Evolutionary conservation across 192 early-diverging fungal species (phyloP).

Genomic region (Coemansia sp.): DNA sequence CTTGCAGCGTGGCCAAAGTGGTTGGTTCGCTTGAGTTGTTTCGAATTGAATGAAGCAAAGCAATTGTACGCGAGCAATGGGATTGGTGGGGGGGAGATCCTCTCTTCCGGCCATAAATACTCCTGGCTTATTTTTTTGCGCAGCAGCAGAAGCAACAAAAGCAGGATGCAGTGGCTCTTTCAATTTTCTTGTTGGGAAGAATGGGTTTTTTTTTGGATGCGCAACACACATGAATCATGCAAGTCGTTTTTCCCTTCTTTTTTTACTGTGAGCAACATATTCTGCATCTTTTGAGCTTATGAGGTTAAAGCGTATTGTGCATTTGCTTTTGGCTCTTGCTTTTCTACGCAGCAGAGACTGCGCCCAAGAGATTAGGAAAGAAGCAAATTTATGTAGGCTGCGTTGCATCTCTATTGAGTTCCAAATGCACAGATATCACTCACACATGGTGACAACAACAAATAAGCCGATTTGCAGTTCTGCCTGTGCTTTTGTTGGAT

Average conservation of each 20-base stretch:
- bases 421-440: too few relatives aligned
- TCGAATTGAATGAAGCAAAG: not conserved
- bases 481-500: not conserved
- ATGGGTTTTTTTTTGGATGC: conserved; percentile 12
- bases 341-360: not conserved
- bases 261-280: not conserved
- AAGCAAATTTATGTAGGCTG: not conserved
- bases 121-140: conserved; percentile 4
- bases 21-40: not conserved
- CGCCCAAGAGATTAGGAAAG: not conserved
- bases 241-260: not conserved
- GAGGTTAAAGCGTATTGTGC: not conserved
- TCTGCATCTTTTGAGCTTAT: too few relatives aligned
- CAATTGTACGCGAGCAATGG: not conserved
- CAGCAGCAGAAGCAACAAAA: conserved; percentile 3
- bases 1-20: not conserved
- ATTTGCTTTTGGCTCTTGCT: not conserved
- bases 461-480: not conserved
- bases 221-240: conserved; percentile 23
- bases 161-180: not conserved
- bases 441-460: too few relatives aligned
- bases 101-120: not conserved
- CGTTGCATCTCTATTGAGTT: not conserved
- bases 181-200: conserved; percentile 5
- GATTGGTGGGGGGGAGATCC: conserved; percentile 5